Conservation (phyloP, 192 early-diverging fungal genomes). For the Linnemannia zychae region DNA sequence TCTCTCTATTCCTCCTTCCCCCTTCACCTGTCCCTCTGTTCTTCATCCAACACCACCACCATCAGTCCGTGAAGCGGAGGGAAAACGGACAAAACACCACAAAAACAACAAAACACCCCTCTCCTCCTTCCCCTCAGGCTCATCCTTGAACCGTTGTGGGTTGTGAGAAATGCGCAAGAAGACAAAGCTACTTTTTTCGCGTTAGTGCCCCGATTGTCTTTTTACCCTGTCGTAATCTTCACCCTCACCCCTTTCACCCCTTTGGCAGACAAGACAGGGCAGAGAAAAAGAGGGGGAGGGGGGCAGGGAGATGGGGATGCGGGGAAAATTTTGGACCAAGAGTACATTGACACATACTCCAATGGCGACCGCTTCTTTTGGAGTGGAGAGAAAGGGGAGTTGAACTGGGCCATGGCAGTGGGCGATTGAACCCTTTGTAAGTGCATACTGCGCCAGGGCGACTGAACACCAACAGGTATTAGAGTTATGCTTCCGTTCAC, state of each 20-base stretch:
- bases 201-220: background rate
- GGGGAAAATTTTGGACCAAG: background rate
- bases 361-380: background rate
- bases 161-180: no score
- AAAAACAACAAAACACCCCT: background rate
- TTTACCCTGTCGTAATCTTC: background rate
- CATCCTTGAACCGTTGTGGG: background rate
- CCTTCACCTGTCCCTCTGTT: background rate
- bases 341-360: background rate
- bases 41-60: background rate
- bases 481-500: no score
- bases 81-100: no score
- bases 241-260: background rate
- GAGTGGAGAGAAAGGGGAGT: background rate
- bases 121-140: background rate
- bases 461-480: no score
- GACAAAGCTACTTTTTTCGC: background rate
- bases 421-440: background rate
- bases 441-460: background rate
- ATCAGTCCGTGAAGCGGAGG: background rate
- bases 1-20: background rate
- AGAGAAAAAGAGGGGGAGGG: background rate
- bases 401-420: background rate
- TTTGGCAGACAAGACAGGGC: background rate
- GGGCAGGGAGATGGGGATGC: no score